These are phyloP conservation scores for Plasmodium berghei DNA, from an alignment of 169 alveolate species.

Conservation along the genomic window DNA sequence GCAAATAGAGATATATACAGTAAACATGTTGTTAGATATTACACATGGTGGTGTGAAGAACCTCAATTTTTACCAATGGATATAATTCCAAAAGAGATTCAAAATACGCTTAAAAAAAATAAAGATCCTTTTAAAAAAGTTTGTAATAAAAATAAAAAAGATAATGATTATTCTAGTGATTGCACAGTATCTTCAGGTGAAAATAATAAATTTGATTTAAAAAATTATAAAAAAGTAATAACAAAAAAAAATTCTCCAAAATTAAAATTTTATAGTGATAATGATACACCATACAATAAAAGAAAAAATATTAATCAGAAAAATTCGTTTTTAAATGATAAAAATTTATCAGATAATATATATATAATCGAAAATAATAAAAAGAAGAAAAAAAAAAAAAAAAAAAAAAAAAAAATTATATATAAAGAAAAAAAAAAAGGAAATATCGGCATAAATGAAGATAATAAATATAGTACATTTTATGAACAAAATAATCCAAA, in stretches of 20 bases:
- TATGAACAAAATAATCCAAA: conserved; percentile 16
- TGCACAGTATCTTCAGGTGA: conserved; percentile 69
- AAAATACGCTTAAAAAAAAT: conserved; percentile 82
- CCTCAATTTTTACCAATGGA: conserved; percentile 90
- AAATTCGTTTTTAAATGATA: conserved; percentile 26
- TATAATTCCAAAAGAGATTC: conserved; percentile 82
- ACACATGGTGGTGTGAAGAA: conserved; percentile 95
- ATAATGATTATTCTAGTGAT: conserved; percentile 30
- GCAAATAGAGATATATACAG: conserved; percentile 91
- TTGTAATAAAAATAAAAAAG: conserved; percentile 16
- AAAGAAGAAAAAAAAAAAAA: conserved; percentile 43
- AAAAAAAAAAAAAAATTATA: conserved; percentile 30
- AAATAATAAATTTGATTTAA: conserved; percentile 35
- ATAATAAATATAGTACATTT: background rate
- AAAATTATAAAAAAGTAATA: conserved; percentile 71
- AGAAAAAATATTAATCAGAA: conserved; percentile 5
- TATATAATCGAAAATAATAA: conserved; percentile 21
- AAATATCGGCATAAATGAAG: background rate
- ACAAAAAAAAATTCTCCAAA: conserved; percentile 38
- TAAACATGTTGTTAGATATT: conserved; percentile 92
- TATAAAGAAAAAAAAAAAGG: conserved; percentile 31
- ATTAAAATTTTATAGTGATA: conserved; percentile 67
- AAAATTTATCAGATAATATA: conserved; percentile 42
- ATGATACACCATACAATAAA: conserved; percentile 23
- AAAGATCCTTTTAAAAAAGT: conserved; percentile 78